These are phyloP conservation scores for Globisporangium lucens DNA, from an alignment of 352 stramenopile genomes.

Conservation along the genomic window DNA sequence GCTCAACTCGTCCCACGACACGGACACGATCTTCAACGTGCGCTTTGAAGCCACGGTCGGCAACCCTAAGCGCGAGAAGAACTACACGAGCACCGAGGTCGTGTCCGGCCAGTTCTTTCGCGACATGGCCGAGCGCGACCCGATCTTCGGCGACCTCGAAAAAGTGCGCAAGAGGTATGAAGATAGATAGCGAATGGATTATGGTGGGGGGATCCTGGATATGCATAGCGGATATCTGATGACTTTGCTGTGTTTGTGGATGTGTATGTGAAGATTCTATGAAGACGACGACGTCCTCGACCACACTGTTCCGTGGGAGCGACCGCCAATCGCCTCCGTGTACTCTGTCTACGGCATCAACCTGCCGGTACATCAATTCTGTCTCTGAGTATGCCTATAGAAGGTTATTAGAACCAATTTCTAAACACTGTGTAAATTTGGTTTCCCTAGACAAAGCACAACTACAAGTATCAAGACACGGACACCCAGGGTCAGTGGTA, in stretches of 20 bases:
- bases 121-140: slow-evolving; percentile 60
- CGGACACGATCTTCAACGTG: slow-evolving; percentile 54
- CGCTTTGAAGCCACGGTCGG: slow-evolving; percentile 26
- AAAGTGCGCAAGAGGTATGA: slow-evolving; percentile 39
- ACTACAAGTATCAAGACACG: slow-evolving; percentile 67
- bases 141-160: slow-evolving; percentile 64
- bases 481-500: slow-evolving; percentile 55
- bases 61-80: slow-evolving; percentile 25
- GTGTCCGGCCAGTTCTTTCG: slow-evolving; percentile 65
- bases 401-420: background rate
- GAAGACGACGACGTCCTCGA: slow-evolving; percentile 63
- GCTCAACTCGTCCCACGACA: slow-evolving; percentile 43
- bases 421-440: background rate
- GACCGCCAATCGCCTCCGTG: slow-evolving; percentile 68
- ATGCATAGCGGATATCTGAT: background rate
- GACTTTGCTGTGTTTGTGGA: background rate
- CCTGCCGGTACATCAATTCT: slow-evolving; percentile 39
- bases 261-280: slow-evolving; percentile 43
- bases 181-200: background rate
- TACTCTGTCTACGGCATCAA: slow-evolving; percentile 79
- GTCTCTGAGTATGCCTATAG: background rate
- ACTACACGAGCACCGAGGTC: slow-evolving; percentile 71
- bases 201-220: background rate
- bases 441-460: slow-evolving; percentile 49
- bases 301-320: slow-evolving; percentile 51